phyloP scores from a whole-genome alignment of 2,329 filamentous ascomycete species.

The Hymenoscyphus fraxineus region DNA sequence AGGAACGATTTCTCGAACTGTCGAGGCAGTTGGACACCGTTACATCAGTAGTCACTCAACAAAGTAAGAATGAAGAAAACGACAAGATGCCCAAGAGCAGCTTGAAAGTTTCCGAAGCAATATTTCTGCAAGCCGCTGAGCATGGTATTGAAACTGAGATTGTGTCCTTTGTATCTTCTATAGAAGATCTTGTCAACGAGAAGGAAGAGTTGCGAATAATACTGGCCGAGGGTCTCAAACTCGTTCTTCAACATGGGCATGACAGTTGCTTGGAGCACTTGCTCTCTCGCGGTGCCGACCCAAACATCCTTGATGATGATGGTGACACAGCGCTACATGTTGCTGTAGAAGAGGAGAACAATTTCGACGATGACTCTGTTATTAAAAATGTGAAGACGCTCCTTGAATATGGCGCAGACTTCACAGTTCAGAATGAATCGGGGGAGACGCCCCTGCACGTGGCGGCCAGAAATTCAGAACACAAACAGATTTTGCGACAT shows the following conservation, averaged over 20 bases:
- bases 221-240: neutral
- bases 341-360: neutral
- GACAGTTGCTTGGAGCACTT: neutral
- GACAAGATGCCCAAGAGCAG: neutral
- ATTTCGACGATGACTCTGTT: neutral
- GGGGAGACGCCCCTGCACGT: neutral
- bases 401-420: neutral
- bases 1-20: neutral
- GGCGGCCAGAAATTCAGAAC: neutral
- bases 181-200: neutral
- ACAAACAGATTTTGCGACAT: neutral
- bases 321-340: neutral
- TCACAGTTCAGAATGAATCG: neutral
- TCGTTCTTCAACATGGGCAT: neutral
- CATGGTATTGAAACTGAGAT: neutral
- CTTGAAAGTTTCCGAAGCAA: neutral
- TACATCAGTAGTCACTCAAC: neutral
- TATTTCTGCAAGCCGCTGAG: neutral
- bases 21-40: neutral
- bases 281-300: neutral
- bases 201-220: neutral
- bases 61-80: neutral
- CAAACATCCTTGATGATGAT: neutral
- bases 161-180: neutral
- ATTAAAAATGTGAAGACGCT: neutral